phyloP scores from a whole-genome alignment of 176 grass and related monocot species.

The Oryza glaberrima region DNA sequence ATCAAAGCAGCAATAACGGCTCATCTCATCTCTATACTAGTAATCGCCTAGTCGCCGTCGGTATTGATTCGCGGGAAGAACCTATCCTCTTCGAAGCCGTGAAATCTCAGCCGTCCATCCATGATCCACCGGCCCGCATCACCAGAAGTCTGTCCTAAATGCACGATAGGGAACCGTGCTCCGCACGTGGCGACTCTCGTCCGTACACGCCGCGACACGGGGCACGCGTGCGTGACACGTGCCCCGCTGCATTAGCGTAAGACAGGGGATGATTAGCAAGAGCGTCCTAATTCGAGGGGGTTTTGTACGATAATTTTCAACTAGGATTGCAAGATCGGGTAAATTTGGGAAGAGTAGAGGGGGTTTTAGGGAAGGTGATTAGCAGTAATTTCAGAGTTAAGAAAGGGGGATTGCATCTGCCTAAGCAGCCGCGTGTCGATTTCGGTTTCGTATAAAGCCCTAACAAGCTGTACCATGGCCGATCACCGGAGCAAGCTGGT shows the following conservation, averaged over 20 bases:
- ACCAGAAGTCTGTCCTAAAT: too few species aligned
- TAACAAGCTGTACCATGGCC: neutral
- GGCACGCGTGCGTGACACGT: slow-evolving; percentile 1
- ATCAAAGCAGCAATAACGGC: neutral
- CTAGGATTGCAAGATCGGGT: too few species aligned
- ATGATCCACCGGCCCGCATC: neutral
- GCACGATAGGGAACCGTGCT: neutral
- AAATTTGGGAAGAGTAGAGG: too few species aligned
- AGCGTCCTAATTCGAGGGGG: neutral
- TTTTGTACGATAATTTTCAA: neutral
- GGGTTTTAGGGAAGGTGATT: neutral
- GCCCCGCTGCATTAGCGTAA: neutral
- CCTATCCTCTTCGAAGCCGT: neutral
- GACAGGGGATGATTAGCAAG: neutral
- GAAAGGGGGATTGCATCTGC: neutral
- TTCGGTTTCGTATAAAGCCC: slow-evolving; percentile 32
- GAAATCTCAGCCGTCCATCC: slow-evolving; percentile 4
- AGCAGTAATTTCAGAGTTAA: neutral
- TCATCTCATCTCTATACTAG: neutral
- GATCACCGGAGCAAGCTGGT: slow-evolving; percentile 16
- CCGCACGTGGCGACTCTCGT: neutral
- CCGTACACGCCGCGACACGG: neutral
- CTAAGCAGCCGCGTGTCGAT: neutral
- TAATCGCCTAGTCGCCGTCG: neutral
- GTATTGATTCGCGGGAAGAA: neutral